Base-by-base conservation (phyloP, 768 basidiomycete genomes). In the Lanmaoa pseudosensibilis region DNA sequence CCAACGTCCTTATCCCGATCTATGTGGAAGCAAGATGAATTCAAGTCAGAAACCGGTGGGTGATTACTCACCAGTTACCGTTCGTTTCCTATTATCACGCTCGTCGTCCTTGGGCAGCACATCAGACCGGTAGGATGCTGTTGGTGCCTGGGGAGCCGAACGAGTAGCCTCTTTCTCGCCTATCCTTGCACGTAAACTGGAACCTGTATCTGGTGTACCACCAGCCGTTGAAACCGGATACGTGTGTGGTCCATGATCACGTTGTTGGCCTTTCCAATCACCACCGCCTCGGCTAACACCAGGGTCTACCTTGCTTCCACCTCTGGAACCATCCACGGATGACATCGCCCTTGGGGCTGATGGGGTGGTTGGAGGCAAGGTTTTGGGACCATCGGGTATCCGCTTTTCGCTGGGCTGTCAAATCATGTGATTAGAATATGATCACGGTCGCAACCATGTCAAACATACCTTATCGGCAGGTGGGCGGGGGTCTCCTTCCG, bases 271-370 rank as follows among this genome's bases (percentile, higher is more conserved):
- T 58, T 83, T 81, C 67, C 83, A 82, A 36, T 83, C 80, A 44
- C 82, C 78, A 50, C 82, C 77, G 50, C 78, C 54, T 56, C 71
- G 78, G 34, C 64, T 69, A 40, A 69, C 56, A 40, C 65, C 54
- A 39, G 67, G 54, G 41, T 82, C 81, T 16, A 65, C 61, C 68
- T 81, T 84, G 49, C 59, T 66, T 5, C 60, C 61, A 33, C 66
- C 63, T 57, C 81, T 75, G 12, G 75, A 64, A 30, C 71, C 57
- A 45, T 83, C 82, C 43, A 69, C 69, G 16, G 78, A 73, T 18
- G 84, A 80, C 87, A 88, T 88, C 4, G 86, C 85, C 61, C 88
- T 79, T 9, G 88, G 88, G 9, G 80, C 88, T 39, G 86, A 88
- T 19, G 87, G 87, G 5, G 84, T 83, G 39, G 73, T 80, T 11